A percentile compares a stretch with the other conserved stretches of the same genome.
Evolutionary conservation across 208 protist genomes (phyloP).

Genomic region (Wallacemonas sp.): DNA sequence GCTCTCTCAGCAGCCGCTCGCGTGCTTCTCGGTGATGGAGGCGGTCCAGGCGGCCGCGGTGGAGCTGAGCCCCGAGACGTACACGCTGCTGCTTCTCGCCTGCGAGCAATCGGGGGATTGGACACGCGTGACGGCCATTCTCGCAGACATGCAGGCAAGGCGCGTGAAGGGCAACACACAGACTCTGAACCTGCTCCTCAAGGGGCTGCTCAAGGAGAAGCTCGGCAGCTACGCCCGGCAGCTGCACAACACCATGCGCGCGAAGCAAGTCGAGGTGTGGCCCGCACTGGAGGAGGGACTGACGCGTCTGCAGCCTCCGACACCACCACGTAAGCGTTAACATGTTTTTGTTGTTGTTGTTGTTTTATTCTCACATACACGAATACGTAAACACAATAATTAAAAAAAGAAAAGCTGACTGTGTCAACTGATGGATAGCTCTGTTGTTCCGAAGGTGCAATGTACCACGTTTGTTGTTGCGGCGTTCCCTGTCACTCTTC

Average conservation of each 20-base stretch:
- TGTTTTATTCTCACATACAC: conserved; percentile 13
- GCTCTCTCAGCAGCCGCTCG: conserved; percentile 63
- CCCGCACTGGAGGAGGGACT: conserved; percentile 61
- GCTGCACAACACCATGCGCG: conserved; percentile 72
- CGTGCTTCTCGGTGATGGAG: conserved; percentile 74
- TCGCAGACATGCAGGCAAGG: conserved; percentile 79
- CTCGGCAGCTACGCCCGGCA: conserved; percentile 67
- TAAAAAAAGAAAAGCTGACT: neutral
- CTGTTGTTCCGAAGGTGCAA: too few relatives aligned
- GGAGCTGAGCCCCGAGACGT: conserved; percentile 69
- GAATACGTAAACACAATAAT: conserved; percentile 1
- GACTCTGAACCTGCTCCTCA: conserved; percentile 85
- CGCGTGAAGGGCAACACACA: conserved; percentile 67
- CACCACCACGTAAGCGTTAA: neutral
- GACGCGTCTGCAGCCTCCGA: conserved; percentile 4
- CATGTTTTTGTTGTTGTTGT: neutral
- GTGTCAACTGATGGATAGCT: neutral
- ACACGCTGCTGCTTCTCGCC: conserved; percentile 74
- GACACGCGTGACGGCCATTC: conserved; percentile 51
- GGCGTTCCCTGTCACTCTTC: too few relatives aligned
- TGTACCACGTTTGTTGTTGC: too few relatives aligned
- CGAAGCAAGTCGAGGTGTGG: conserved; percentile 81
- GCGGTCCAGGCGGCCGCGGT: conserved; percentile 32
- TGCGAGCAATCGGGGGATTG: conserved; percentile 81
- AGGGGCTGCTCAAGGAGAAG: conserved; percentile 73